Percentiles rank a stretch among this genome's conserved stretches.
Conservation (phyloP, 768 basidiomycete species). For the Suillus weaverae region DNA sequence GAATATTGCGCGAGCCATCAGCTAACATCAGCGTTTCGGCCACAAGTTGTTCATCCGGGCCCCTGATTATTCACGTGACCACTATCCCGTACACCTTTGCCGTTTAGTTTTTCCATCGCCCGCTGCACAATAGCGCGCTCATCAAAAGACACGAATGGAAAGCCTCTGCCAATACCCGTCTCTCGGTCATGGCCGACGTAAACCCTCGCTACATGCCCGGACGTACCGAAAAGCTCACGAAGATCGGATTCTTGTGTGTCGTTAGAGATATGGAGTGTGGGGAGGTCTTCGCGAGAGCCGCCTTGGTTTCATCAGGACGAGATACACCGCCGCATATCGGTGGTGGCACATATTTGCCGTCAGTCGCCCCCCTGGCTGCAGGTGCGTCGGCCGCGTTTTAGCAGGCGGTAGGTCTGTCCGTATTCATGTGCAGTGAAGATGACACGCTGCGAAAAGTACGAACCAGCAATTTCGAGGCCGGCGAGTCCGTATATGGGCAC, state of each 20-base stretch:
- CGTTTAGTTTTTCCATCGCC: slow-evolving; percentile 90
- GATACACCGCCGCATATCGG: slow-evolving; percentile 76
- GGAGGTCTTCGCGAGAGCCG: slow-evolving; percentile 81
- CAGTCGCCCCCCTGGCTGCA: slow-evolving; percentile 37
- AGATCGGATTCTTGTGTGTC: slow-evolving; percentile 95
- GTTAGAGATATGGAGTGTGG: slow-evolving; percentile 91
- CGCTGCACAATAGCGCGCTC: slow-evolving; percentile 72
- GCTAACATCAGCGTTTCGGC: too few species aligned
- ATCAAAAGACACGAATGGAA: slow-evolving; percentile 97
- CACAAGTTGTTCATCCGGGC: too few species aligned
- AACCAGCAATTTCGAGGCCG: slow-evolving; percentile 64
- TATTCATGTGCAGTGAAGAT: neutral
- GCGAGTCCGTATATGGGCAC: slow-evolving; percentile 28
- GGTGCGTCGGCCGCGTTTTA: slow-evolving; percentile 36
- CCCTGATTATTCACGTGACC: slow-evolving; percentile 52
- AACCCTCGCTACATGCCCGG: slow-evolving; percentile 84
- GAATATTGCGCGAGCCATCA: too few species aligned
- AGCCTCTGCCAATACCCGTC: slow-evolving; percentile 92
- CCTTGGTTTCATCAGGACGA: slow-evolving; percentile 71
- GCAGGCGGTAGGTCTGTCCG: slow-evolving; percentile 37
- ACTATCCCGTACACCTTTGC: slow-evolving; percentile 63
- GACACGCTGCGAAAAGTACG: slow-evolving; percentile 14
- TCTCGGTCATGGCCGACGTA: slow-evolving; percentile 94
- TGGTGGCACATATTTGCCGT: slow-evolving; percentile 89
- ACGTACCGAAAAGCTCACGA: slow-evolving; percentile 85